These are phyloP conservation scores for Pelargonium myrrhifolium DNA, from an alignment of 441 rosid genomes.

Conservation along the genomic window DNA sequence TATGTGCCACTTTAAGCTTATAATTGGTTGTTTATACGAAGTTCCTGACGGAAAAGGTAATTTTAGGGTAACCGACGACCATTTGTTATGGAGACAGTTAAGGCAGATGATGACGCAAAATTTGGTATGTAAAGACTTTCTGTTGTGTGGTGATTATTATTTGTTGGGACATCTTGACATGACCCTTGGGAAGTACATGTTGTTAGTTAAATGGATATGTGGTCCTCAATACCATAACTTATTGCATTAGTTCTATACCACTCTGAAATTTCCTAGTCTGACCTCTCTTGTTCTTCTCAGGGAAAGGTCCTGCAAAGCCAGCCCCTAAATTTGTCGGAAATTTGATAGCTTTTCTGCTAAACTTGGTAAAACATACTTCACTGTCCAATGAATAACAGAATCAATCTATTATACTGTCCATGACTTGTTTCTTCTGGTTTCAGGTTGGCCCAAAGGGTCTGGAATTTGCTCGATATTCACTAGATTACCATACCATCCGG, in stretches of 20 bases:
- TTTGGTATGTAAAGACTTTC: conserved; percentile 39
- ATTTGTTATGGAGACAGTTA: conserved; percentile 89
- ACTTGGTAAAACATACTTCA: conserved; percentile 46
- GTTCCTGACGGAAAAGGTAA: not conserved
- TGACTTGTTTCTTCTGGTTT: conserved; percentile 19
- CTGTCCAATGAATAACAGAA: not conserved
- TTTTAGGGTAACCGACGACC: conserved; percentile 75
- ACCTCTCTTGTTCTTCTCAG: conserved; percentile 25
- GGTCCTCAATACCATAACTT: not conserved
- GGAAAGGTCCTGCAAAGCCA: conserved; percentile 86
- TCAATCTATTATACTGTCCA: not conserved
- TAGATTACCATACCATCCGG: conserved; percentile 92
- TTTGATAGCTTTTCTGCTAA: conserved; percentile 64
- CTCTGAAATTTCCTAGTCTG: not conserved
- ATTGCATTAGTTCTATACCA: not conserved
- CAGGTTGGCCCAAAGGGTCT: conserved; percentile 95
- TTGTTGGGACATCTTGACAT: not conserved
- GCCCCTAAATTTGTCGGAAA: conserved; percentile 76
- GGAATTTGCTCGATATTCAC: conserved; percentile 91
- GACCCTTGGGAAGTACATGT: not conserved
- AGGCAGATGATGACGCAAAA: conserved; percentile 89
- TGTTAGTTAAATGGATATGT: not conserved
- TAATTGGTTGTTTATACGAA: not conserved
- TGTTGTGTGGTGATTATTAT: not conserved
- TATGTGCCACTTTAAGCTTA: not conserved